Evolutionary conservation across 345 rosid species (phyloP), one percentile per base, ranked within the genome.

Genomic region (Firmiana major): DNA sequence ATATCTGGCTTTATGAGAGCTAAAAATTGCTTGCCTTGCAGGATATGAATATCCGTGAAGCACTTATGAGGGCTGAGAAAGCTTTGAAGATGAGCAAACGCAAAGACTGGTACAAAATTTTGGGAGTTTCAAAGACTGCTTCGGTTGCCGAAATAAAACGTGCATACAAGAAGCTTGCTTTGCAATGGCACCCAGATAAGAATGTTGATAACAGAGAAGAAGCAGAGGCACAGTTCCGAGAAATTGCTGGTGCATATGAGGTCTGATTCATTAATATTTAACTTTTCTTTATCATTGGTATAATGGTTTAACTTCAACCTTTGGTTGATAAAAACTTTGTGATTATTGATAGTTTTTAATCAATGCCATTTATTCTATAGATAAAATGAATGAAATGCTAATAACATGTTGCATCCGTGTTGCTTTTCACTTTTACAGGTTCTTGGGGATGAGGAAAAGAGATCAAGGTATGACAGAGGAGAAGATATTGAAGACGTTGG

Each of bases 121-220:
- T 96, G 63, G 98, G 93, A 64, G 70, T 96, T 76, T 92, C 99
- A 16, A 94, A 79, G 84, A 92, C 93, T 2, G 93, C 98, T 1
- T 84, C 98, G 4, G 68, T 91, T 54, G 55, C 97, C 26, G 99
- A 96, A 77, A 96, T 96, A n/a, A 96, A 96, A 82, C 85, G 88
- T 57, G 97, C 98, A 16, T 96, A 96, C 86, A 96, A 96, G 87
- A 96, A 92, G 87, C 97, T 93, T 13, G 99, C 99, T 79, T 68
- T 96, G 76, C 92, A 91, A 76, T 96, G 99, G 99, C 99, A 96
- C 86, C 99, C 99, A 0, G 99, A 96, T 83, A 96, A 96, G 84
- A 96, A 96, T 74, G 98, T 91, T 3, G 92, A 82, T 31, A 93
- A 92, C 26, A 86, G 98, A 88, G 99, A 94, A 89, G 98, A 88